Evolutionary conservation across 2,329 filamentous ascomycete species (phyloP).

Genomic region (Graphilbum fragrans): DNA sequence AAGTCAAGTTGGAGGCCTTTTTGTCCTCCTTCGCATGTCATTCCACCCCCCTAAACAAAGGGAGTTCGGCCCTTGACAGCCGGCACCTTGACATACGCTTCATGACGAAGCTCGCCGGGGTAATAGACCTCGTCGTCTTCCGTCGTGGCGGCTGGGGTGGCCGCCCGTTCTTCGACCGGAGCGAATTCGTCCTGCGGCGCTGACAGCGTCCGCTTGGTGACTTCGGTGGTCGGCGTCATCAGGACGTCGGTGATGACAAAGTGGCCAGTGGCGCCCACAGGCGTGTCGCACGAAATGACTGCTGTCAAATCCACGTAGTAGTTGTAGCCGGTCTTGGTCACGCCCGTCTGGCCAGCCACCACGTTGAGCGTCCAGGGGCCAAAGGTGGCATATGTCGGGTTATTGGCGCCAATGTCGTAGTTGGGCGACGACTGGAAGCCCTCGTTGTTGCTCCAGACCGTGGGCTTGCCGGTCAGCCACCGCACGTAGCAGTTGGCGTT

Average conservation of each 20-base stretch:
- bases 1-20: too few species aligned
- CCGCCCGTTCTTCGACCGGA: not conserved
- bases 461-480: slow-evolving; percentile 4
- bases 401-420: slow-evolving; percentile 4
- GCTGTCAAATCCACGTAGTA: slow-evolving; percentile 5
- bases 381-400: slow-evolving; percentile 4
- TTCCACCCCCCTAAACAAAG: too few species aligned
- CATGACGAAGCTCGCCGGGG: not conserved
- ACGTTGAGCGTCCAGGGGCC: slow-evolving; percentile 4
- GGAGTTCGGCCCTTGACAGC: slow-evolving; percentile 1
- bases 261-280: not conserved
- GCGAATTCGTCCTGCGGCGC: not conserved
- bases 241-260: not conserved
- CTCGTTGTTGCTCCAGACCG: slow-evolving; percentile 1
- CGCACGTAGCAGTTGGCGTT: slow-evolving; percentile 3
- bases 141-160: not conserved
- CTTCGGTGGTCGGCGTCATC: not conserved
- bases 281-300: slow-evolving; percentile 1
- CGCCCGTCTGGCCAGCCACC: slow-evolving; percentile 2
- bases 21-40: too few species aligned
- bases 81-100: slow-evolving; percentile 1
- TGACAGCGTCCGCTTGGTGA: not conserved
- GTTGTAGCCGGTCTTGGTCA: slow-evolving; percentile 2
- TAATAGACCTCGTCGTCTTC: not conserved
- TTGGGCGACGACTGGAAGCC: slow-evolving; percentile 5